Percentiles rank a stretch among this genome's conserved stretches.
Evolutionary conservation across 2,329 filamentous ascomycete genomes (phyloP).

Genomic region (Verticillium alfalfae): DNA sequence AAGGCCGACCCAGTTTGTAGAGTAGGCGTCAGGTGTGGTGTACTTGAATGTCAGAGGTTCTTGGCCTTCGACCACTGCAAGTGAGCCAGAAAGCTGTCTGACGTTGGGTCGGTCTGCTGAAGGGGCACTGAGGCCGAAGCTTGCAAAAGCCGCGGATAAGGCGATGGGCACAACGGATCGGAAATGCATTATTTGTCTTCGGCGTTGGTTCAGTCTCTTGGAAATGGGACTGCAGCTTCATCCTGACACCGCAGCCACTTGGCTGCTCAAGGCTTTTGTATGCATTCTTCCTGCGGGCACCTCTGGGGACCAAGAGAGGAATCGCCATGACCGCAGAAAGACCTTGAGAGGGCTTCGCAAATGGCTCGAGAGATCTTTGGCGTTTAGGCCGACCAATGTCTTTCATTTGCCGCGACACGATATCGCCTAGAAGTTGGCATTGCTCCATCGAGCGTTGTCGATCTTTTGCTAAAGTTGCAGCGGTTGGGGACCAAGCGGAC

Average conservation of each 20-base stretch:
- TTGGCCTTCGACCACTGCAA: neutral
- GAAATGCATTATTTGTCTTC: neutral
- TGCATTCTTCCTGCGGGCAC: neutral
- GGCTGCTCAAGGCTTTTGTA: neutral
- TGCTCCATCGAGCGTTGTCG: neutral
- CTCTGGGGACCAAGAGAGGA: neutral
- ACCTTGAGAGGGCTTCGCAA: neutral
- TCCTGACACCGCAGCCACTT: neutral
- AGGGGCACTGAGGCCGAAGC: neutral
- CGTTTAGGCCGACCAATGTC: neutral
- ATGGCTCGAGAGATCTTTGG: neutral
- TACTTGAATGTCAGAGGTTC: slow-evolving; percentile 27
- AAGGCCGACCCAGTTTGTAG: slow-evolving; percentile 31
- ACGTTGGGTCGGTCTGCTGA: neutral
- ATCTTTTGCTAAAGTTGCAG: neutral
- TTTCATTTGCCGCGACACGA: neutral
- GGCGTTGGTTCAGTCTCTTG: neutral
- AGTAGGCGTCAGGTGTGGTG: slow-evolving; percentile 17
- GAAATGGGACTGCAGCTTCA: no score
- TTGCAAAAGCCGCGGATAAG: neutral
- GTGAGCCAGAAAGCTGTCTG: neutral
- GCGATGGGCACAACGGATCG: neutral
- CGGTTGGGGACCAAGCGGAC: neutral
- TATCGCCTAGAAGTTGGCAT: neutral
- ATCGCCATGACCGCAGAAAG: neutral